These are phyloP conservation scores for Rhododendron ferrugineum DNA, from an alignment of 148 eudicot genomes.

Conservation along the genomic window DNA sequence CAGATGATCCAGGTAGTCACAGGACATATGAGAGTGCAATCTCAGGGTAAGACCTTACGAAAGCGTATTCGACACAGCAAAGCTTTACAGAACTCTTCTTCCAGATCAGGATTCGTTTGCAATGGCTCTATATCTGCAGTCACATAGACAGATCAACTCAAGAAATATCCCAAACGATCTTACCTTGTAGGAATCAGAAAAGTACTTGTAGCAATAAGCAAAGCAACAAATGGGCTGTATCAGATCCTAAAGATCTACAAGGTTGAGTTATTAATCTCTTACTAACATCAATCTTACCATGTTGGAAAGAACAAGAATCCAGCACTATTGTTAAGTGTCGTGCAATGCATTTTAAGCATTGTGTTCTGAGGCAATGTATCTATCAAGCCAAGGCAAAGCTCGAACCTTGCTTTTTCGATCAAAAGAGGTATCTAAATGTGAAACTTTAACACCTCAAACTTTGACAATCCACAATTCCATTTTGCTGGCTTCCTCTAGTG, in stretches of 20 bases:
- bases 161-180: slow-evolving; percentile 8
- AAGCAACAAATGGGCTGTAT: not conserved
- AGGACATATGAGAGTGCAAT: slow-evolving; percentile 11
- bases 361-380: not conserved
- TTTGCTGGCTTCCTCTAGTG: not conserved
- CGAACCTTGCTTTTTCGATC: not conserved
- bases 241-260: slow-evolving; percentile 2
- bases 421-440: not conserved
- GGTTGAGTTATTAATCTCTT: not conserved
- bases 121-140: slow-evolving; percentile 82
- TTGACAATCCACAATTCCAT: not conserved
- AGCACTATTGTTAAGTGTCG: not conserved
- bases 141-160: slow-evolving; percentile 7
- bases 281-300: not conserved
- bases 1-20: not conserved
- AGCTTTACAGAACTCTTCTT: slow-evolving; percentile 91
- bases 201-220: not conserved
- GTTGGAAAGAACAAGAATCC: not conserved
- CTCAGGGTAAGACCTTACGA: slow-evolving; percentile 95
- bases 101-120: slow-evolving; percentile 69
- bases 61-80: slow-evolving; percentile 92
- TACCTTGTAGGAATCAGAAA: not conserved
- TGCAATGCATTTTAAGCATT: not conserved
- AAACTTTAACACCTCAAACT: not conserved
- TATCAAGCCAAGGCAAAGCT: not conserved